Base-by-base conservation (phyloP, 78 protist genomes). In the Monocercomonoides exilis region DNA sequence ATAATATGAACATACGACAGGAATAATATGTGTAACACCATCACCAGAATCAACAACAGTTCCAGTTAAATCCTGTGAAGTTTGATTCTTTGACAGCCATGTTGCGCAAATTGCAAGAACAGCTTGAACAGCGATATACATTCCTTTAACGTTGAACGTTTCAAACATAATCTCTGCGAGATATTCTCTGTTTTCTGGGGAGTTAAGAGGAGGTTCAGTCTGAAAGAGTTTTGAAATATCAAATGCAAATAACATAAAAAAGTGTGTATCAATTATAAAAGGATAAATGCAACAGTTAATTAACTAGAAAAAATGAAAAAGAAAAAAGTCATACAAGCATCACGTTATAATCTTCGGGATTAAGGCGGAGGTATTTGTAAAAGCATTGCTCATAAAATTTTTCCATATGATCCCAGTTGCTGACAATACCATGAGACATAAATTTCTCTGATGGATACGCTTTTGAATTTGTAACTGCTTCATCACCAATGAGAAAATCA, bases 151-250 rank as follows among this genome's bases (percentile, higher is more conserved):
- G 85, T 97, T 97, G 92, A 97, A 98, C 1, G 99, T 95, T 86
- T 98, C 99, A 77, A 98, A 98, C 99, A 98, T 96, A 84, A 98
- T 92, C 80, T 98, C 99, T 21, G 99, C 99, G 1, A 97, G 94
- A 91, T 92, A 94, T 92, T 97, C 99, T 43, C 99, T 94, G 93
- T 97, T 98, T 92, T 98, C 99, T 36, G 99, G 99, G 43, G 98
- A 88, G 95, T 98, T 98, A 79, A 97, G 89, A 32, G 99, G 99
- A 35, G 98, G 98, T 89, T 98, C 99, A 41, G 99, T 96, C 97
- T 94, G 87, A 21, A 29, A 0, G 42, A 38, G 86, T 77, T 3
- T 44, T 11, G 3, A 2, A 41, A 79, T n/a, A 46, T 38, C 1
- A 29, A 36, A 54, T 54, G 21, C 70, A 54, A 21, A 43, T 4